Conservation (phyloP, 306 rosid species). For the Abrus pulchellus region DNA sequence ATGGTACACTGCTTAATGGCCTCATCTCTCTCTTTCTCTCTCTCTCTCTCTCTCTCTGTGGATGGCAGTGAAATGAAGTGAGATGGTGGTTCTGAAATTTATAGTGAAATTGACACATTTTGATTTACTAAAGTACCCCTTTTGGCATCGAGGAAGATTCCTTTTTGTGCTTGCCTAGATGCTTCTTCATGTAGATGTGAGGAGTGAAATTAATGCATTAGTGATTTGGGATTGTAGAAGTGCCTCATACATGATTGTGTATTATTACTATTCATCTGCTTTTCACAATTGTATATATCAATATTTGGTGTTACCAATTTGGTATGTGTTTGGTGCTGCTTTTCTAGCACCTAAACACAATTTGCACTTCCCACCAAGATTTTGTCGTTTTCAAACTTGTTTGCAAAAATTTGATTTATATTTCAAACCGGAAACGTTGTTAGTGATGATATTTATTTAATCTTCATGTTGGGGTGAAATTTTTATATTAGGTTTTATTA, state of each 20-base stretch:
- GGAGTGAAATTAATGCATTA: slow-evolving; percentile 27
- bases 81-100: slow-evolving; percentile 53
- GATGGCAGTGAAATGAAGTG: slow-evolving; percentile 35
- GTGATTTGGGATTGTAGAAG: not conserved
- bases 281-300: no score
- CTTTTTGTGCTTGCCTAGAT: slow-evolving; percentile 54
- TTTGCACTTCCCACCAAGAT: not conserved
- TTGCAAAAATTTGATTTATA: not conserved
- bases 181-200: slow-evolving; percentile 55
- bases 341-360: not conserved
- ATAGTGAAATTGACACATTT: slow-evolving; percentile 46
- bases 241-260: not conserved
- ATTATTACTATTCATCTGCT: not conserved
- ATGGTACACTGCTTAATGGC: slow-evolving; percentile 50
- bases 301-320: not conserved
- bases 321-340: not conserved
- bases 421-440: no score
- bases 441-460: no score
- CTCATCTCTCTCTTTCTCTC: slow-evolving; percentile 40
- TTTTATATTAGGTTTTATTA: no score
- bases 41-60: slow-evolving; percentile 5
- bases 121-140: slow-evolving; percentile 65
- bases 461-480: no score
- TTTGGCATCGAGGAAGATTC: slow-evolving; percentile 56
- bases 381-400: not conserved